Percentiles rank a stretch among this genome's conserved stretches.
Conservation (phyloP, 1,284 basidiomycete species). For the Fomes fomentarius region DNA sequence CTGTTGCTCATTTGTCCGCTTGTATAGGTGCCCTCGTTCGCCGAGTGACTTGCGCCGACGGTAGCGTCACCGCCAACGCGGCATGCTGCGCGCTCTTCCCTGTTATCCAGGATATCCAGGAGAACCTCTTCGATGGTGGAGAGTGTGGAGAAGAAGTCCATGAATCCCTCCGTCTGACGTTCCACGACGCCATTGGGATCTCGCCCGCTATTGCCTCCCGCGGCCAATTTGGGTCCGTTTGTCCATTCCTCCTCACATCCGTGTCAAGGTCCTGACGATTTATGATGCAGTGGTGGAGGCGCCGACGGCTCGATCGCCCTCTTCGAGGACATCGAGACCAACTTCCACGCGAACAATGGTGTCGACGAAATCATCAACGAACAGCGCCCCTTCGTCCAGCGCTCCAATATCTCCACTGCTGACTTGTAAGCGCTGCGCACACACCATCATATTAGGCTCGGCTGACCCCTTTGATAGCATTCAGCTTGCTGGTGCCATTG, state of each 20-base stretch:
- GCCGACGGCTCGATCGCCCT: conserved; percentile 32
- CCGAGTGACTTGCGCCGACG: conserved; percentile 28
- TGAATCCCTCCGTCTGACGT: conserved; percentile 35
- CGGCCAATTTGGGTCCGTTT: conserved; percentile 24
- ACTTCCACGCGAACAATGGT: conserved; percentile 31
- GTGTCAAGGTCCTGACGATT: neutral
- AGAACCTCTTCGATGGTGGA: conserved; percentile 38
- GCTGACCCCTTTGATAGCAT: conserved; percentile 20
- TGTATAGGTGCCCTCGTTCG: conserved; percentile 24
- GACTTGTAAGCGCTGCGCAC: conserved; percentile 24
- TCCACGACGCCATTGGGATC: conserved; percentile 36
- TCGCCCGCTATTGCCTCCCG: conserved; percentile 22
- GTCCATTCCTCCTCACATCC: neutral
- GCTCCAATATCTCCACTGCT: conserved; percentile 28
- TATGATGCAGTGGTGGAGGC: conserved; percentile 26
- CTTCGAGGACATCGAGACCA: conserved; percentile 28
- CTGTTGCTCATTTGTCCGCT: too few species aligned
- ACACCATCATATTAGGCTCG: neutral
- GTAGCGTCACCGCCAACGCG: conserved; percentile 37
- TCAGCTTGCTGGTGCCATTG: conserved; percentile 36
- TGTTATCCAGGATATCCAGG: conserved; percentile 40
- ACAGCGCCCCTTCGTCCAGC: conserved; percentile 30
- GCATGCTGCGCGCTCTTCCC: conserved; percentile 44
- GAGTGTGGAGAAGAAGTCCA: conserved; percentile 33
- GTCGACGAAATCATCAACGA: conserved; percentile 32